phyloP scores from a whole-genome alignment of 257 asterid genomes.

The Nicotiana attenuata region DNA sequence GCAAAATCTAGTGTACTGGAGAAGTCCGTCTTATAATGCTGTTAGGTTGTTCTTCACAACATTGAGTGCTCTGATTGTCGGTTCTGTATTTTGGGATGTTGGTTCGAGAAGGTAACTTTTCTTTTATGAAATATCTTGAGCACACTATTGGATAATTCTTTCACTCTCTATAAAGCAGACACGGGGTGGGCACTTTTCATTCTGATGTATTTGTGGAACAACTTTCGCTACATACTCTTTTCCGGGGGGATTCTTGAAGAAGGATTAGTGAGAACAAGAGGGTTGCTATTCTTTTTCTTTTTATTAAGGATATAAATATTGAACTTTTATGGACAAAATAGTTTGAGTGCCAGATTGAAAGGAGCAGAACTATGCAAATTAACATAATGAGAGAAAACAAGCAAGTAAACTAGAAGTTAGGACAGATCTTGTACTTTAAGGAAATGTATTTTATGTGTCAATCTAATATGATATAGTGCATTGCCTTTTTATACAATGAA shows the following conservation, averaged over 20 bases:
- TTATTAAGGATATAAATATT: background rate
- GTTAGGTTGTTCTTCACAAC: constrained; percentile 80
- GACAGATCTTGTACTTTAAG: background rate
- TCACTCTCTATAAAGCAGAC: background rate
- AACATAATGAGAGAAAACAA: background rate
- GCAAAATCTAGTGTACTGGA: constrained; percentile 78
- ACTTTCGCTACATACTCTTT: background rate
- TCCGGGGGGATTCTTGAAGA: background rate
- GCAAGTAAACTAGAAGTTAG: background rate
- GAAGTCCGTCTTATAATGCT: constrained; percentile 72
- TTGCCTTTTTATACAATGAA: background rate
- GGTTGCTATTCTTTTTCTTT: background rate
- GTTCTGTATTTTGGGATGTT: constrained; percentile 72
- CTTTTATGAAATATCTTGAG: background rate
- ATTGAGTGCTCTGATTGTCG: constrained; percentile 59
- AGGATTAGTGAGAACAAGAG: background rate
- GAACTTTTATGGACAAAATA: background rate
- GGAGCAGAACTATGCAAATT: constrained; percentile 4
- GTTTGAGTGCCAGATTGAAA: background rate
- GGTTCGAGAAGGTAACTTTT: constrained; percentile 65
- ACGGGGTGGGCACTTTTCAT: background rate
- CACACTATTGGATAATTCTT: background rate
- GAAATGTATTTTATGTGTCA: background rate
- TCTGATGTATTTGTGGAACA: background rate
- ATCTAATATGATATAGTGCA: background rate